Base-by-base conservation (phyloP, 371 early-diverging fungal species). In the Rhizomucor pusillus region DNA sequence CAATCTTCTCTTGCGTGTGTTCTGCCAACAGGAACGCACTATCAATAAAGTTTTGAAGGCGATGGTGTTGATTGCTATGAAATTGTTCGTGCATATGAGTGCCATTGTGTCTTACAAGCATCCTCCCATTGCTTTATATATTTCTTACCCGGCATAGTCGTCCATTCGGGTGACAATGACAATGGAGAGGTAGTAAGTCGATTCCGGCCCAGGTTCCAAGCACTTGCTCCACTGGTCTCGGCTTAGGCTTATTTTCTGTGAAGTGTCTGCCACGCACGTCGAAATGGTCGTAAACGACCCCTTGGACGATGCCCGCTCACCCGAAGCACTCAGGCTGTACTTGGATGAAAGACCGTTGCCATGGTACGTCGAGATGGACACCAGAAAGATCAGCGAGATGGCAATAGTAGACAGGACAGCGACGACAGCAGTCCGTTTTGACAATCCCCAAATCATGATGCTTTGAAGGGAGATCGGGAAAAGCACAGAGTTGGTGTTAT, bases 131-230 rank as follows among this genome's bases (percentile, higher is more conserved):
- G n/a, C 36, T 34, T 1, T 1, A 12, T 25, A 23, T 7, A 23
- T 9, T 20, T 20, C 11, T 56, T 67, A 72, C 72, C 69, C 75
- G 47, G 75, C 75, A 62, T 75, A 75, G 43, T 75, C 66, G 53
- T 75, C 75, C 69, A 69, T 71, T 11, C 75, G 67, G 29, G 75
- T 71, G 16, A 75, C 75, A 48, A 75, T 58, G 29, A 75, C 75
- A 54, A 75, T 69, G 19, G 75, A 75, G n/a, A 75, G 57, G 45
- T 60, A 60, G 22, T 43, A 50, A 10, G 35, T 40, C n/a, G 68
- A 57, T 19, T 49, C 59, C 13, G 46, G 41, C 14, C 72, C 72
- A 3, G 60, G 54, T 34, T 65, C 61, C 6, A 71, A 47, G 19
- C 72, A 71, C 13, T 52, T 35, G 10, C 60, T 44, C 72, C 72